Evolutionary conservation across 2,329 filamentous ascomycete species (phyloP).

Genomic region (Venturia pyrina): DNA sequence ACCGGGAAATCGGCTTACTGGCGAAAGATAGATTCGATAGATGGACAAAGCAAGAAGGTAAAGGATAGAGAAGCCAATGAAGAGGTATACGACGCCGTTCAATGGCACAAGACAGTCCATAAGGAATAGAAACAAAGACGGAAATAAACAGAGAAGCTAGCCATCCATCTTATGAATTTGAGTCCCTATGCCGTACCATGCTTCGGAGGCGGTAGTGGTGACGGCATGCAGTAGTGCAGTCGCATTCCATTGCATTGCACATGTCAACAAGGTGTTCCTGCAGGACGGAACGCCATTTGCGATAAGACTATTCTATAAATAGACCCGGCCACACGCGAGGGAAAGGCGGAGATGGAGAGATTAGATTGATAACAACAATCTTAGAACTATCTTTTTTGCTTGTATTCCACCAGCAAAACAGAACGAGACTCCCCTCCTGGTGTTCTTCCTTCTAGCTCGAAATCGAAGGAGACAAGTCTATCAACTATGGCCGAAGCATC

Average conservation of each 20-base stretch:
- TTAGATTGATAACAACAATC: neutral
- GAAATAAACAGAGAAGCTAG: neutral
- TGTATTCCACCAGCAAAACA: neutral
- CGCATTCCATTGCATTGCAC: neutral
- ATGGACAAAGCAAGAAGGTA: neutral
- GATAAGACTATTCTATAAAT: neutral
- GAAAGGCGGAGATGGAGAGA: neutral
- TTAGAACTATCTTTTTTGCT: neutral
- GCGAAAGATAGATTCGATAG: slow-evolving; percentile 6
- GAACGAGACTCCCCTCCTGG: neutral
- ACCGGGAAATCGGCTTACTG: slow-evolving; percentile 11
- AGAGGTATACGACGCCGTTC: neutral
- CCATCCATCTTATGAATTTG: neutral
- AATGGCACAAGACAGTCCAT: neutral
- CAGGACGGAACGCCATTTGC: neutral
- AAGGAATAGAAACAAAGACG: neutral
- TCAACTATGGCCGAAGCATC: neutral
- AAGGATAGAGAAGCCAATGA: neutral
- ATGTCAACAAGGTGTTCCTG: neutral
- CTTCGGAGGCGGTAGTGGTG: neutral
- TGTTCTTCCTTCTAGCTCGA: neutral
- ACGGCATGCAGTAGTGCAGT: neutral
- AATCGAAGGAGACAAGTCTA: neutral
- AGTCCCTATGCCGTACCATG: neutral
- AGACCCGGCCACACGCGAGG: neutral